Evolutionary conservation across 2,329 filamentous ascomycete genomes (phyloP).

Genomic region (Chrysosporium keratinophilum): DNA sequence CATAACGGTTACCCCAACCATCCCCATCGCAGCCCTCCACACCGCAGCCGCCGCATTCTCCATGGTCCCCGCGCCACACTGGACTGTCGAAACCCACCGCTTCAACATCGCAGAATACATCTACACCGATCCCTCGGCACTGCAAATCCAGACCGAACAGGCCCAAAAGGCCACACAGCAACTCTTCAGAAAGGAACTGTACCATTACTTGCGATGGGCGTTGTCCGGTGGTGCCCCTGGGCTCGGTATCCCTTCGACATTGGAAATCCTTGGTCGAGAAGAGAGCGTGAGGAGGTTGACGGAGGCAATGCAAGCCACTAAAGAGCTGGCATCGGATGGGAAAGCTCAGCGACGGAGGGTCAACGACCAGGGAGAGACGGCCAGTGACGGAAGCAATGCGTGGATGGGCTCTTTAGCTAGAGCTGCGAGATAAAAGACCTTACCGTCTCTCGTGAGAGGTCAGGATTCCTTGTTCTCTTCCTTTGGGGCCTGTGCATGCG

Average conservation of each 20-base stretch:
- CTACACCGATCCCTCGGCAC: constrained; percentile 19
- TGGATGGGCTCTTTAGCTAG: constrained; percentile 16
- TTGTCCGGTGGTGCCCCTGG: constrained; percentile 45
- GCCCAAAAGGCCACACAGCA: constrained; percentile 23
- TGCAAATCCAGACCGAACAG: constrained; percentile 22
- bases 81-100: constrained; percentile 33
- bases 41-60: constrained; percentile 36
- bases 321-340: constrained; percentile 16
- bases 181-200: constrained; percentile 38
- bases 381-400: not conserved
- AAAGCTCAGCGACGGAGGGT: constrained; percentile 12
- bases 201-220: constrained; percentile 49
- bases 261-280: constrained; percentile 46
- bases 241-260: constrained; percentile 43
- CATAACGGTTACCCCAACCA: constrained; percentile 8
- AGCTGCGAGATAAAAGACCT: not conserved
- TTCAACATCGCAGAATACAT: constrained; percentile 31
- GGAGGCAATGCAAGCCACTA: constrained; percentile 30
- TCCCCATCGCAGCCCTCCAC: constrained; percentile 32
- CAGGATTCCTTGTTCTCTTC: too few relatives aligned
- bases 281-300: constrained; percentile 40
- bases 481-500: too few relatives aligned
- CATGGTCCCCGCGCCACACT: constrained; percentile 34
- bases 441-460: too few relatives aligned
- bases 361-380: not conserved